Evolutionary conservation across 2,329 filamentous ascomycete species (phyloP).

Genomic region (Graphilbum fragrans): DNA sequence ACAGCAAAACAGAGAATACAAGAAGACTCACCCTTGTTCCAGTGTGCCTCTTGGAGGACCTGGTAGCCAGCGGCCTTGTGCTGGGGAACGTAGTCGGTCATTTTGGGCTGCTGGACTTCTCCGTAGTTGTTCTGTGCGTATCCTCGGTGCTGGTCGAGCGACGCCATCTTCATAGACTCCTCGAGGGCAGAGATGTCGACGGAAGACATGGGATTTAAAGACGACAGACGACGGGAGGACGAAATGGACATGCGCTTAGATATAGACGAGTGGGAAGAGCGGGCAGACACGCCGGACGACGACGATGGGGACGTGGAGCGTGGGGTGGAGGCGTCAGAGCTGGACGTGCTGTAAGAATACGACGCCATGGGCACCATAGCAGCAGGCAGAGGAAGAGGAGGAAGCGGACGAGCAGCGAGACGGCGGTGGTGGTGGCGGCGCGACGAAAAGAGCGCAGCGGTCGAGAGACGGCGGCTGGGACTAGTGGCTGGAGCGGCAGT

Average conservation of each 20-base stretch:
- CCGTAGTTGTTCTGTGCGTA: slow-evolving; percentile 45
- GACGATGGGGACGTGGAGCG: slow-evolving; percentile 39
- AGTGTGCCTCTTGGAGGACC: slow-evolving; percentile 47
- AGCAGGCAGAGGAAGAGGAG: slow-evolving; percentile 7
- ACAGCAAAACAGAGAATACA: background rate
- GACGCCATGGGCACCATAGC: slow-evolving; percentile 28
- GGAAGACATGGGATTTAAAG: slow-evolving; percentile 42
- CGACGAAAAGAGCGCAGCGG: background rate
- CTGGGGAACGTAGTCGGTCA: slow-evolving; percentile 41
- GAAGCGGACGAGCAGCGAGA: background rate
- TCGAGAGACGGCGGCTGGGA: too few relatives aligned
- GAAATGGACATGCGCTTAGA: slow-evolving; percentile 38
- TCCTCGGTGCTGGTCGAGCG: slow-evolving; percentile 47
- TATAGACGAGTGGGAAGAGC: slow-evolving; percentile 36
- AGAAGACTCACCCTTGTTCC: slow-evolving; percentile 49
- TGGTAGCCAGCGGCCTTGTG: slow-evolving; percentile 46
- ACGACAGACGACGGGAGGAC: slow-evolving; percentile 34
- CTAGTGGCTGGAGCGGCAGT: background rate
- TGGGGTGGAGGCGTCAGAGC: slow-evolving; percentile 40
- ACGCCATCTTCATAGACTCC: slow-evolving; percentile 46
- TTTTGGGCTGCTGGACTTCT: slow-evolving; percentile 39
- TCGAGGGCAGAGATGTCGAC: slow-evolving; percentile 46
- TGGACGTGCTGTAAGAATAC: slow-evolving; percentile 30
- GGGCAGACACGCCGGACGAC: slow-evolving; percentile 31
- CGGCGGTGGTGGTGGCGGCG: background rate